Percentiles rank a stretch among this genome's conserved stretches.
These are phyloP conservation scores for Talaromyces sp. DNA, from an alignment of 2,329 filamentous ascomycete genomes.

Conservation along the genomic window DNA sequence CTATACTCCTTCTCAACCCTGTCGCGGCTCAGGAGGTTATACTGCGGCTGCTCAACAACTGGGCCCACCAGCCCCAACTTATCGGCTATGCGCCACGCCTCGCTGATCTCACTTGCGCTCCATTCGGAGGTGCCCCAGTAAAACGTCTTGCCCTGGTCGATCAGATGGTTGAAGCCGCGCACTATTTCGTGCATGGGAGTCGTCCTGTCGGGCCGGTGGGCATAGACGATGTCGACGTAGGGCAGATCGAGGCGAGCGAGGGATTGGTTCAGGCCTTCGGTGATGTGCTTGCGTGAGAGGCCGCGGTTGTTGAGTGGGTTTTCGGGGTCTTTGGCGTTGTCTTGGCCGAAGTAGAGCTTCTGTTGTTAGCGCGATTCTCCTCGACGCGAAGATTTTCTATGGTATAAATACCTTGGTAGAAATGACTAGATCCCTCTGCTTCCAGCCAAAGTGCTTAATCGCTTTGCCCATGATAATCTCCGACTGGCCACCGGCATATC, in stretches of 20 bases:
- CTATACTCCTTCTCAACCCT: slow-evolving; percentile 63
- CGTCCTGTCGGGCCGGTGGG: slow-evolving; percentile 64
- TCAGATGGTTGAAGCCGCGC: slow-evolving; percentile 67
- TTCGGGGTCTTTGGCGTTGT: slow-evolving; percentile 57
- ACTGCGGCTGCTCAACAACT: slow-evolving; percentile 64
- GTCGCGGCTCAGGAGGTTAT: slow-evolving; percentile 61
- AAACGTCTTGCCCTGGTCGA: slow-evolving; percentile 64
- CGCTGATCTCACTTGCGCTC: slow-evolving; percentile 63
- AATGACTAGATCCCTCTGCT: slow-evolving; percentile 56
- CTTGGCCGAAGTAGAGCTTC: slow-evolving; percentile 61
- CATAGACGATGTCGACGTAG: slow-evolving; percentile 70
- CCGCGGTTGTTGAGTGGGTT: slow-evolving; percentile 65
- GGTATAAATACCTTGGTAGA: slow-evolving; percentile 48
- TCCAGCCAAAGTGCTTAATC: slow-evolving; percentile 58
- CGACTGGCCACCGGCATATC: slow-evolving; percentile 52
- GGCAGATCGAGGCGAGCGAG: slow-evolving; percentile 60
- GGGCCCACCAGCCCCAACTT: slow-evolving; percentile 61
- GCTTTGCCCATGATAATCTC: slow-evolving; percentile 56
- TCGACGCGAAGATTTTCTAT: no score
- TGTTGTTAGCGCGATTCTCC: no score
- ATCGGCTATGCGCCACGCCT: slow-evolving; percentile 61
- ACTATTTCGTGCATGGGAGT: slow-evolving; percentile 71
- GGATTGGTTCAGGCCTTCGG: slow-evolving; percentile 62
- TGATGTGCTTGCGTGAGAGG: slow-evolving; percentile 65
- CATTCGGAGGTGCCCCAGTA: slow-evolving; percentile 71